Evolutionary conservation across 2,329 filamentous ascomycete species (phyloP), one percentile per base, ranked within the genome.

Genomic region (Nigrograna mackinnonii): DNA sequence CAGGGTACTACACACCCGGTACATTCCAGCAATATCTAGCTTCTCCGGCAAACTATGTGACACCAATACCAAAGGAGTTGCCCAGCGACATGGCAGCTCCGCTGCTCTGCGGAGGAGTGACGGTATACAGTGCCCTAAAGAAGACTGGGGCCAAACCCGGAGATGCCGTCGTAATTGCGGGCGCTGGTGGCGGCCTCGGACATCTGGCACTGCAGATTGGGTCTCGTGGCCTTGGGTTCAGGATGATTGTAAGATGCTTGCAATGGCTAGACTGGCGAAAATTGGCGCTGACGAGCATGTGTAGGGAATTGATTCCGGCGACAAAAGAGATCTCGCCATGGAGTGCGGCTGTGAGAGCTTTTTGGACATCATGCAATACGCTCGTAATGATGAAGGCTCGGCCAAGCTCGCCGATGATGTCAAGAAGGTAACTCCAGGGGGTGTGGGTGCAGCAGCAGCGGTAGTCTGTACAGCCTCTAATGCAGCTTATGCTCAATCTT

Each of bases 11-110:
- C 61, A 82, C 78, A 0, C 84, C 84, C 0, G 85, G 85, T 26
- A 88, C 84, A n/a, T 88, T 87, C 61, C 85, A 87, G 60, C 83
- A 87, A 67, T 88, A 87, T 57, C 78, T 79, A 14, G 60, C 85
- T 13, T 79, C 77, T 0, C 81, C 82, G 7, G 84, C 84, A 3
- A 78, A 79, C 66, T 87, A 88, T 61, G 84, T 87, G 2, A 87
- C 85, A 0, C 83, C 83, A 2, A 86, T 88, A 52, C 85, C 85
- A 2, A 83, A 85, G 4, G 68, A 63, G 3, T 66, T 88, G 14
- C 65, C 75, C 31, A 82, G 79, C 7, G 83, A 79, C 37, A 73
- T 75, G 18, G 85, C 85, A 0, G 85, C 85, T 2, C 85, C 84
- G 3, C 42, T 50, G 31, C 44, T 47, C 28, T 87, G 84, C 64